Conservation (phyloP, 2,329 filamentous ascomycete species). For the Colletotrichum lindemuthianum region DNA sequence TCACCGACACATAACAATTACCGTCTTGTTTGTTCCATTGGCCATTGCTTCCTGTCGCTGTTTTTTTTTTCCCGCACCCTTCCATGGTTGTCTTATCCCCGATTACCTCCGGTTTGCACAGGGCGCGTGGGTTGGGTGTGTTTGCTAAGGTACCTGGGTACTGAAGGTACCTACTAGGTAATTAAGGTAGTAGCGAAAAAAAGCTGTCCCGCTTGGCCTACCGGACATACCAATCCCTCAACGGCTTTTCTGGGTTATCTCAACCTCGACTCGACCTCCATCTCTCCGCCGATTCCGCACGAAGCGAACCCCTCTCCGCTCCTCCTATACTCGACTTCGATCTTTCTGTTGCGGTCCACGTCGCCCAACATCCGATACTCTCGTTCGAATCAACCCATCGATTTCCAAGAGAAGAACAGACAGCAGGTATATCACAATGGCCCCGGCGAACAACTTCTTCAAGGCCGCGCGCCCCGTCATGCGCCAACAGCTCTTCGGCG, state of each 20-base stretch:
- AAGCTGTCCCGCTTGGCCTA: slow-evolving; percentile 23
- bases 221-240: slow-evolving; percentile 35
- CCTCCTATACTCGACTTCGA: not conserved
- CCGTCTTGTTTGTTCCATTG: not conserved
- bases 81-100: slow-evolving; percentile 29
- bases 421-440: slow-evolving; percentile 45
- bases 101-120: slow-evolving; percentile 27
- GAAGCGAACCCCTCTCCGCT: slow-evolving; percentile 24
- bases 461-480: slow-evolving; percentile 66
- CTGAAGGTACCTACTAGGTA: too few relatives aligned
- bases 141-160: not conserved
- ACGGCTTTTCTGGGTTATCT: slow-evolving; percentile 17
- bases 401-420: not conserved
- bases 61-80: slow-evolving; percentile 4
- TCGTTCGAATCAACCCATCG: not conserved
- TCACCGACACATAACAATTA: not conserved
- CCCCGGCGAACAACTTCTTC: slow-evolving; percentile 60
- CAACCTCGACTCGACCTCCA: slow-evolving; percentile 32
- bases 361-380: not conserved
- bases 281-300: slow-evolving; percentile 18
- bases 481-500: slow-evolving; percentile 61
- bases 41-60: slow-evolving; percentile 2
- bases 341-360: slow-evolving; percentile 2
- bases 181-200: slow-evolving; percentile 17
- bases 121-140: too few relatives aligned